Evolutionary conservation across 129 eudicot genomes (phyloP).

Genomic region (Flaveria trinervia): DNA sequence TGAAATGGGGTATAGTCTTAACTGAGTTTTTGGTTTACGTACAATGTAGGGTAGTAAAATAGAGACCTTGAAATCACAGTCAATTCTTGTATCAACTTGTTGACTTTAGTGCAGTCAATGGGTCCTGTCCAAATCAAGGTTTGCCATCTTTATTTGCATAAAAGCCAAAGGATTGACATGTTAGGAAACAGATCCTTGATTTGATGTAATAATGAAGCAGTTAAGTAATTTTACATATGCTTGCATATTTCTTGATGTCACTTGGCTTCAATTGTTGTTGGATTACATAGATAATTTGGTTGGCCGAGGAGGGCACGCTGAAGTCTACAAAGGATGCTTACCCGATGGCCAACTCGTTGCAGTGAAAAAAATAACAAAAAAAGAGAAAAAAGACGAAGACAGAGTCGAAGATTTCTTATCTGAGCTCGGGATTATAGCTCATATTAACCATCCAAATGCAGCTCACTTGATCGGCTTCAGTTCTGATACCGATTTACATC

Average conservation of each 20-base stretch:
- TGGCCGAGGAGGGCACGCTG: conserved; percentile 97
- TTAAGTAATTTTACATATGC: background rate
- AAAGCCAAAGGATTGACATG: background rate
- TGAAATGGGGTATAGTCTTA: background rate
- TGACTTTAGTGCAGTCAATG: conserved; percentile 25
- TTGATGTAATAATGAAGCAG: background rate
- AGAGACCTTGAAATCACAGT: conserved; percentile 12
- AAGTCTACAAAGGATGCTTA: conserved; percentile 88
- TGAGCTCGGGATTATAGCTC: conserved; percentile 95
- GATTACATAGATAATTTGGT: conserved; percentile 59
- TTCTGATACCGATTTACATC: conserved; percentile 67
- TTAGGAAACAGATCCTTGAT: background rate
- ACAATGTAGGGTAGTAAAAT: conserved; percentile 5
- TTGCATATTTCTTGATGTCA: background rate
- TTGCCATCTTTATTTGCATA: background rate
- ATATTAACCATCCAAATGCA: conserved; percentile 87
- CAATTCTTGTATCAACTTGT: conserved; percentile 4
- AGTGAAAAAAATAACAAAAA: conserved; percentile 75
- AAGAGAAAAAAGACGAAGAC: conserved; percentile 73
- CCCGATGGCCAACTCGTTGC: conserved; percentile 82
- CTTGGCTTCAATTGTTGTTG: conserved; percentile 11
- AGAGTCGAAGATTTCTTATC: conserved; percentile 72
- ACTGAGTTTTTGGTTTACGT: conserved; percentile 18
- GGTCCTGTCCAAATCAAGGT: conserved; percentile 12
- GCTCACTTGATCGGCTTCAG: conserved; percentile 81